These are phyloP conservation scores for Fragosphaeria purpurea DNA, from an alignment of 2,329 filamentous ascomycete genomes.

Conservation along the genomic window DNA sequence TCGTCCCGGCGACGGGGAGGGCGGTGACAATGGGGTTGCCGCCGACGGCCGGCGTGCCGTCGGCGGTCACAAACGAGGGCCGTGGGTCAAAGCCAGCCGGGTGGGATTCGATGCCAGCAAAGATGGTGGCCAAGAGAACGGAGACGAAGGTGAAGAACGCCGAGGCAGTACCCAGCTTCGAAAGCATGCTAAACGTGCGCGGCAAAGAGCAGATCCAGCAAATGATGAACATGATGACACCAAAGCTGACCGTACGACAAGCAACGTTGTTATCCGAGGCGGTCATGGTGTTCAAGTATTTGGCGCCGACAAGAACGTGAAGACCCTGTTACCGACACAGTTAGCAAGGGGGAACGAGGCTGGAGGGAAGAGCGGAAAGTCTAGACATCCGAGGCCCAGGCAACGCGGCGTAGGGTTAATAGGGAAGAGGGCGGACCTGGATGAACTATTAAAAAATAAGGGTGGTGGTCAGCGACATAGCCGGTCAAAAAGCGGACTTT, in stretches of 20 bases:
- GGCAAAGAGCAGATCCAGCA: slow-evolving; percentile 75
- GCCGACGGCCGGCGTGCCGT: slow-evolving; percentile 20
- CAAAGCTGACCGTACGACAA: slow-evolving; percentile 71
- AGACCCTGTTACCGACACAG: slow-evolving; percentile 42
- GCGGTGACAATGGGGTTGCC: slow-evolving; percentile 61
- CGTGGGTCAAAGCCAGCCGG: slow-evolving; percentile 56
- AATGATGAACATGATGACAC: slow-evolving; percentile 61
- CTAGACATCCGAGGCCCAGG: too few species aligned
- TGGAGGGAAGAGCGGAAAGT: not conserved
- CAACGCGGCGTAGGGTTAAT: too few species aligned
- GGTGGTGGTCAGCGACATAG: not conserved
- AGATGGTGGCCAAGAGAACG: slow-evolving; percentile 73
- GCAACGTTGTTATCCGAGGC: slow-evolving; percentile 49
- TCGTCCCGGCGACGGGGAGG: slow-evolving; percentile 58
- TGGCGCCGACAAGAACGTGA: slow-evolving; percentile 73
- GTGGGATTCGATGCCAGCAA: slow-evolving; percentile 65
- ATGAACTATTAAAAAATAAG: slow-evolving; percentile 45
- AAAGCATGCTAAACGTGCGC: slow-evolving; percentile 71
- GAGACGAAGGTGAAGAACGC: slow-evolving; percentile 86
- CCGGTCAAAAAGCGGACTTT: too few species aligned
- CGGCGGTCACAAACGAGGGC: slow-evolving; percentile 24
- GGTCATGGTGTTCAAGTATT: slow-evolving; percentile 85
- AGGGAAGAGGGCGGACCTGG: slow-evolving; percentile 36
- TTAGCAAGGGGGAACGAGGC: not conserved
- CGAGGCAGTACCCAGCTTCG: slow-evolving; percentile 67